A percentile compares a stretch with the other conserved stretches of the same genome.
These are phyloP conservation scores for Hypoxylon lenormandii DNA, from an alignment of 495 filamentous ascomycete species.

Conservation along the genomic window DNA sequence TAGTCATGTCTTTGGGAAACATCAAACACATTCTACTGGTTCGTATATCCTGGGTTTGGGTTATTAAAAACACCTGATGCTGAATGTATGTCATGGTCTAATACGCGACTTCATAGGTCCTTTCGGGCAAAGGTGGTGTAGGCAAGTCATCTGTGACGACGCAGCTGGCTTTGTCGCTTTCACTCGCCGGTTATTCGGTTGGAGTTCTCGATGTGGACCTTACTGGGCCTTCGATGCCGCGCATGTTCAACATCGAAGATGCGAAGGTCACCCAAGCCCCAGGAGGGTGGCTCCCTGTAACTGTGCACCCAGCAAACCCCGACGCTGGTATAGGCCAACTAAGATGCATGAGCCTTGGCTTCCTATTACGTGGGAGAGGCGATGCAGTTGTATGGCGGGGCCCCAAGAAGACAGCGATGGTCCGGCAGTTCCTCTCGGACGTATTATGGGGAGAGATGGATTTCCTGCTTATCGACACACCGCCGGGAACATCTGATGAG, in stretches of 20 bases:
- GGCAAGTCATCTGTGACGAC: constrained; percentile 97
- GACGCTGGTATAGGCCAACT: constrained; percentile 71
- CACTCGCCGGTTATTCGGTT: constrained; percentile 83
- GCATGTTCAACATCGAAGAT: constrained; percentile 88
- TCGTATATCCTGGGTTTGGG: constrained; percentile 38
- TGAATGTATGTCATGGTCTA: constrained; percentile 25
- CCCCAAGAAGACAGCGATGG: constrained; percentile 99
- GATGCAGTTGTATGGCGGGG: constrained; percentile 97
- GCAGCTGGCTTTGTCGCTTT: constrained; percentile 90
- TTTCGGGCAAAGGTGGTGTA: constrained; percentile 97
- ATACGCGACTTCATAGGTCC: constrained; percentile 65
- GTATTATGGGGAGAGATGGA: constrained; percentile 90
- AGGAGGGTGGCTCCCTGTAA: constrained; percentile 88
- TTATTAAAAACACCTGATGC: not conserved
- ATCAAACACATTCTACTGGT: constrained; percentile 73
- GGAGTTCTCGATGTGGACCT: constrained; percentile 97
- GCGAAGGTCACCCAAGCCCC: constrained; percentile 90
- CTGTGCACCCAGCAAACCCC: constrained; percentile 72
- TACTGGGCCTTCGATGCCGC: constrained; percentile 94
- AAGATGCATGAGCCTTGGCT: constrained; percentile 91
- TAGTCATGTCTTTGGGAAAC: constrained; percentile 67
- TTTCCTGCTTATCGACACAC: constrained; percentile 93
- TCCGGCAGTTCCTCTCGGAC: constrained; percentile 91
- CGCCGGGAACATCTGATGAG: constrained; percentile 95
- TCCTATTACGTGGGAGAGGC: constrained; percentile 82